Base-by-base conservation (phyloP, 2,329 filamentous ascomycete species). In the Rhynchosporium agropyri region DNA sequence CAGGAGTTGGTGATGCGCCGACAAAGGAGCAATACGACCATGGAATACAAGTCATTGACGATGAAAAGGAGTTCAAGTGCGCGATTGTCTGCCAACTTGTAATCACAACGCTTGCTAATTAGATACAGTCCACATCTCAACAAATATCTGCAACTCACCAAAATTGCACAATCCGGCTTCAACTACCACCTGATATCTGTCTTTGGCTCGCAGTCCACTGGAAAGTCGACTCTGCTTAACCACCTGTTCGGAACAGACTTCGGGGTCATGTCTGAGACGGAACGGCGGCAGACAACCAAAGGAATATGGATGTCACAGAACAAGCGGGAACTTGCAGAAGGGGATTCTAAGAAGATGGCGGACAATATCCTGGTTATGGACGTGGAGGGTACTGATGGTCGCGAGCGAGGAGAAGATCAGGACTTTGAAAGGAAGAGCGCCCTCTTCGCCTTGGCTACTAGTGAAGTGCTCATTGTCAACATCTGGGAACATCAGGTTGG, bases 241-340 rank as follows among this genome's bases (percentile, higher is more conserved):
- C 84, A 94, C 78, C 87, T 99, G 62, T 99, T 99, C 76, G 91
- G 92, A 67, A 99, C 95, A 69, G 84, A 93, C 62, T 99, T 99
- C 80, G 94, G 92, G 70, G 94, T 99, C 75, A 99, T 99, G 95
- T 91, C 92, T 71, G 95, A 99, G 82, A 84, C 87, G 66, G 92
- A 97, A 77, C 87, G 95, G 68, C 88, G 92, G 66, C 95, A 99
- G 82, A 99, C 95, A 0, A 99, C 95, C 50, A 99, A 98, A 81
- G 95, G 95, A 74, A 99, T 99, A 76, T 99, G 95, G 95, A 89
- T 99, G 89, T 96, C 93, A 68, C 96, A 97, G 81, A 98, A 98
- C 79, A 97, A 96, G 81, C 80, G 80, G 33, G 76, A 78, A 49
- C 82, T 83, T 69, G 77, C 79, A 58, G 77, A 78, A 68, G 76